A percentile compares a stretch with the other conserved stretches of the same genome.
These are phyloP conservation scores for Ilex aquifolium DNA, from an alignment of 257 asterid genomes.

Conservation along the genomic window DNA sequence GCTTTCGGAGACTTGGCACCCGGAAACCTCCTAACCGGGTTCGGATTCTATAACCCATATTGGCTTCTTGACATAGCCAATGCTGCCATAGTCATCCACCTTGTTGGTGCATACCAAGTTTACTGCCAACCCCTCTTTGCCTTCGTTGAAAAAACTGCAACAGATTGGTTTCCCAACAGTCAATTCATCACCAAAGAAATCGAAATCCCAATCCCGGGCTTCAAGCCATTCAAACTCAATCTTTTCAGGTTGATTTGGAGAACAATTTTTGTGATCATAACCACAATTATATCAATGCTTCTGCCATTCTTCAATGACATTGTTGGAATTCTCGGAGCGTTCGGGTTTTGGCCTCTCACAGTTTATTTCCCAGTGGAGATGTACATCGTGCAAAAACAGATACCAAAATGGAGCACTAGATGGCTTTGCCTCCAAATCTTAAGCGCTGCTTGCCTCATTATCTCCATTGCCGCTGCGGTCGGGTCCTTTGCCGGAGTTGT, in stretches of 20 bases:
- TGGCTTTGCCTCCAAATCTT: conserved; percentile 56
- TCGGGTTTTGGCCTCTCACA: conserved; percentile 89
- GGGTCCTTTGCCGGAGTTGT: conserved; percentile 78
- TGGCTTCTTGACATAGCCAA: conserved; percentile 93
- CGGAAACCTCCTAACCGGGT: conserved; percentile 80
- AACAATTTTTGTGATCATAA: conserved; percentile 49
- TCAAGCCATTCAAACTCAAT: conserved; percentile 35
- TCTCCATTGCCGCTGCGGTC: conserved; percentile 59
- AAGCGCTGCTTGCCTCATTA: conserved; percentile 50
- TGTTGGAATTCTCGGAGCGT: conserved; percentile 78
- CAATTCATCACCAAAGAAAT: conserved; percentile 41
- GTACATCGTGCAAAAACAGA: conserved; percentile 63
- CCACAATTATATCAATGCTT: conserved; percentile 68
- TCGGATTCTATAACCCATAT: conserved; percentile 79
- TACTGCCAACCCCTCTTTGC: conserved; percentile 85
- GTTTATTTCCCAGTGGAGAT: conserved; percentile 89
- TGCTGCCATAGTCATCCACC: conserved; percentile 66
- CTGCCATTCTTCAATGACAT: conserved; percentile 81
- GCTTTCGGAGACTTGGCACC: conserved; percentile 88
- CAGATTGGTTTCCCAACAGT: conserved; percentile 40
- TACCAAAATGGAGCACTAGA: conserved; percentile 61
- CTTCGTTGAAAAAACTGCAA: conserved; percentile 58
- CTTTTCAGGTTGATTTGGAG: conserved; percentile 69
- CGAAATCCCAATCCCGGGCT: conserved; percentile 41
- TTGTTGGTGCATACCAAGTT: conserved; percentile 87